Evolutionary conservation across 225 moss, liverwort and hornwort genomes (phyloP).

Genomic region (Anthoceros angustus): DNA sequence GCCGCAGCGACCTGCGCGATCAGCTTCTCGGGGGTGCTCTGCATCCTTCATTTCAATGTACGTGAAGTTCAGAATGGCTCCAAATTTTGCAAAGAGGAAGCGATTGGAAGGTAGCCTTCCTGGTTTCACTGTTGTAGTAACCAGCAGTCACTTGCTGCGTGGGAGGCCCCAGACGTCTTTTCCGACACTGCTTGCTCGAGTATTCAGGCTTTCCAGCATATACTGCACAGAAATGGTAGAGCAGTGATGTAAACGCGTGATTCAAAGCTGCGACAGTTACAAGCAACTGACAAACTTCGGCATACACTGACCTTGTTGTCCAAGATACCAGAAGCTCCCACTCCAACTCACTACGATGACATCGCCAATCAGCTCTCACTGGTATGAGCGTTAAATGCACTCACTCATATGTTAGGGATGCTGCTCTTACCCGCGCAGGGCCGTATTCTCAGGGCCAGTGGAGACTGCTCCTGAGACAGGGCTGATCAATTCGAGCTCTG

Average conservation of each 20-base stretch:
- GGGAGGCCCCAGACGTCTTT: slow-evolving; percentile 19
- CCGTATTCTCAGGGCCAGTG: no score
- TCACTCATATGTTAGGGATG: no score
- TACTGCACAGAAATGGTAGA: slow-evolving; percentile 34
- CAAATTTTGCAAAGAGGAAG: slow-evolving; percentile 34
- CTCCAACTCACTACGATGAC: slow-evolving; percentile 15
- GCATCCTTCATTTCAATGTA: background rate
- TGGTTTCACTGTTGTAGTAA: slow-evolving; percentile 34
- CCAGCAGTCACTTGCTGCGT: slow-evolving; percentile 54
- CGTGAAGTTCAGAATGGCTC: background rate
- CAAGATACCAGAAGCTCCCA: background rate
- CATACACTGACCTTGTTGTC: no score
- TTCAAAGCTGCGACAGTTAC: no score
- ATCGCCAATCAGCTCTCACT: slow-evolving; percentile 14
- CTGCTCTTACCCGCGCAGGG: no score
- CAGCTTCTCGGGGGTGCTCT: background rate
- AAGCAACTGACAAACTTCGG: no score
- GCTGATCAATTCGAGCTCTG: no score
- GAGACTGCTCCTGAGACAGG: no score
- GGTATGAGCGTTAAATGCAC: no score
- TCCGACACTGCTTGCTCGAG: slow-evolving; percentile 17
- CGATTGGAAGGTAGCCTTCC: slow-evolving; percentile 55
- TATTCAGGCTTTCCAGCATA: slow-evolving; percentile 28
- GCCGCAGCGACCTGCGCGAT: background rate
- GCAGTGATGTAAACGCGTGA: background rate